Evolutionary conservation across 2,329 filamentous ascomycete genomes (phyloP), one percentile per base, ranked within the genome.

Genomic region (Aspergillus texensis): DNA sequence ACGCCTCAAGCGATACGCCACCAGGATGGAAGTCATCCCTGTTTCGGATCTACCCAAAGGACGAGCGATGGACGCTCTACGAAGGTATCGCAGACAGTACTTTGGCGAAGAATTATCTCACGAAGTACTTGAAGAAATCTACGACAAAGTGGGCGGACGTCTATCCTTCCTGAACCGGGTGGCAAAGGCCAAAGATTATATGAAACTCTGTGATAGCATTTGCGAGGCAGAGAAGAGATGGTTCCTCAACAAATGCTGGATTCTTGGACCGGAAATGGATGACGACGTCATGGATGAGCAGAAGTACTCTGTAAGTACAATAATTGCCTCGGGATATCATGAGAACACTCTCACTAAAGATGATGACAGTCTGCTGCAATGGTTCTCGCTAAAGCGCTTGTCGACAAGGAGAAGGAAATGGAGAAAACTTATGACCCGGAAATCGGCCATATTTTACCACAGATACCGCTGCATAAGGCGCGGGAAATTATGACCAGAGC

Each of bases 201-300:
- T 94, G 24, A 81, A 80, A 28, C 92, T 90, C 34, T 97, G 94
- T 76, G 81, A 95, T 50, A 78, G 85, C 24, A 93, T 94, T 68
- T 90, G 86, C 71, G 81, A 86, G 41, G 85, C 84, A 45, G 91
- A 94, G 73, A 91, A 91, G 75, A 89, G 88, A 0, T 94, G 91
- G 91, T 89, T 93, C 70, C 78, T 93, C 24, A 93, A 92, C 77
- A 88, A 91, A 74, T 93, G 90, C 75, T 91, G 90, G 82, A 91
- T 93, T 60, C 83, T 94, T 1, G 91, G 91, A 21, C 82, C 80
- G 65, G 88, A 89, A 67, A 93, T 91, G 90, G 95, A 98, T 70
- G 95, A 98, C 78, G 95, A 99, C 75, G 95, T 97, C 70, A 98
- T 98, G 90, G 93, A 97, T 74, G 92, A 97, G 78, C 93, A 98